Base-by-base conservation (phyloP, 257 asterid species). In the Salvia rosmarinus region DNA sequence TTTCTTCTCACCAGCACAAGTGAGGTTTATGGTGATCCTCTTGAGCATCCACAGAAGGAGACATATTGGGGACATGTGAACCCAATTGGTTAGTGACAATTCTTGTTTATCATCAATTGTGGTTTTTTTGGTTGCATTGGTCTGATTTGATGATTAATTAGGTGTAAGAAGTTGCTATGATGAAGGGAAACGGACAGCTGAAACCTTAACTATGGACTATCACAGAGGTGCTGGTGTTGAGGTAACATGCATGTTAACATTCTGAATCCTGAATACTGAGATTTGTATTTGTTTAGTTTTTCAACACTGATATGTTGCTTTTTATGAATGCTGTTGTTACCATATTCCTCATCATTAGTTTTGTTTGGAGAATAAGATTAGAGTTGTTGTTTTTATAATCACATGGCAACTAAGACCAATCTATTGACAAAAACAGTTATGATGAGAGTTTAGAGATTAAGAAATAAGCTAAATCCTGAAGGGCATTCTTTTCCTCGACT, bases 31-130 rank as follows among this genome's bases (percentile, higher is more conserved):
- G 98, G 98, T 13, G 98, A 93, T 79, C 98, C 98, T 8, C 95
- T 93, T 52, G 97, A 93, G 96, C 98, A 93, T 85, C 98, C 98
- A 12, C 98, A 93, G 75, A 93, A 93, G 84, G 98, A 93, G 87
- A 88, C 97, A 0, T 93, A 93, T 59, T 93, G 98, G 98, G 98
- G 98, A 42, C 90, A 90, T 74, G 98, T 93, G 80, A 93, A 93
- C 75, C 98, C 98, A 37, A 93, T 93, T 55, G 98, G 98, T 83
- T 62, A 66, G 86, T 64, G 51, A 10, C 64, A 28, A 39, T 67
- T 59, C 21, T 44, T 12, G 32, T 60, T 68, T 54, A 17, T 16
- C 63, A 8, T 44, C 9, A n/a, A 25, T 75, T 64, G 9, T 64
- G 13, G 58, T 44, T 21, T 56, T 50, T 44, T 66, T 49, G 30